phyloP scores from a whole-genome alignment of 345 rosid species.

The Citrus reticulata region DNA sequence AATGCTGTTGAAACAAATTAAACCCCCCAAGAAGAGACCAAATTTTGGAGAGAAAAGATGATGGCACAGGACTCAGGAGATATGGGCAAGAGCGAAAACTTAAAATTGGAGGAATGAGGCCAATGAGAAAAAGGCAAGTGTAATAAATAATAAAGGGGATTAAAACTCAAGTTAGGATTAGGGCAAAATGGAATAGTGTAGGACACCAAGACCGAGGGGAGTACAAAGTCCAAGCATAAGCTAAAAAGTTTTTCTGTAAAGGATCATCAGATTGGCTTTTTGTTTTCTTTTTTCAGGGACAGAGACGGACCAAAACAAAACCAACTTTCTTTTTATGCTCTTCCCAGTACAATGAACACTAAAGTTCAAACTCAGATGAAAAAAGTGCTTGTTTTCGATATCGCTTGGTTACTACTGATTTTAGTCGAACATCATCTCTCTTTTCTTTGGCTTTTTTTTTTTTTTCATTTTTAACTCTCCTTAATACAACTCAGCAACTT shows the following conservation, averaged over 20 bases:
- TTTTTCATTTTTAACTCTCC: not conserved
- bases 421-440: not conserved
- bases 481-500: too few species aligned
- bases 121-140: conserved; percentile 25
- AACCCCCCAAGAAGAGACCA: not conserved
- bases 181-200: not conserved
- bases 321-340: not conserved
- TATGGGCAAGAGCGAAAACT: not conserved
- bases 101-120: not conserved
- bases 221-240: not conserved
- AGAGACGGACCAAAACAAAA: not conserved
- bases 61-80: not conserved
- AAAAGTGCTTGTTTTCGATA: not conserved
- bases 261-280: not conserved
- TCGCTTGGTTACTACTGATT: not conserved
- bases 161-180: not conserved
- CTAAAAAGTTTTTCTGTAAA: not conserved
- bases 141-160: conserved; percentile 11
- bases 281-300: not conserved
- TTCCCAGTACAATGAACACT: not conserved
- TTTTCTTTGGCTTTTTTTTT: too few species aligned
- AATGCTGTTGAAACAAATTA: not conserved
- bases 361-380: not conserved
- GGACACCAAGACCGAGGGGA: not conserved
- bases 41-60: not conserved